Evolutionary conservation across 1,139 yeast species (phyloP).

Genomic region (Geotrichum bryndzae): DNA sequence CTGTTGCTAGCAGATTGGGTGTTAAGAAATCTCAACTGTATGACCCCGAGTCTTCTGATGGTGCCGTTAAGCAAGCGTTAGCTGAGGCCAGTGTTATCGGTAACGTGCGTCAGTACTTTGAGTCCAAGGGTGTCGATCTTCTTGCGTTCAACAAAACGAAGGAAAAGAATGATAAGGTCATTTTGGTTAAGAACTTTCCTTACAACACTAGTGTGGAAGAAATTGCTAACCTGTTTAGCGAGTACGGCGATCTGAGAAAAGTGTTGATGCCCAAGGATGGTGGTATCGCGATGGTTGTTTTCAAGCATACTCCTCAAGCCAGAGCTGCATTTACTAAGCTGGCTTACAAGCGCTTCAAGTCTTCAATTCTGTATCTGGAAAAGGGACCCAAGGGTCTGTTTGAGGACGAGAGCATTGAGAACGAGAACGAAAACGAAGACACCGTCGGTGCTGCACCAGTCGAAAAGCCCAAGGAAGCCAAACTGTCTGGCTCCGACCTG

Average conservation of each 20-base stretch:
- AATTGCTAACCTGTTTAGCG: constrained; percentile 70
- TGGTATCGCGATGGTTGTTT: constrained; percentile 92
- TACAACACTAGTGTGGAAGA: constrained; percentile 78
- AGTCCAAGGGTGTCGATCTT: constrained; percentile 77
- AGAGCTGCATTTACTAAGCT: constrained; percentile 84
- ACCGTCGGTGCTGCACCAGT: constrained; percentile 26
- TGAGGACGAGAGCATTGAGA: constrained; percentile 37
- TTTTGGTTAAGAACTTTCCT: constrained; percentile 85
- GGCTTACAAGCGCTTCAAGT: constrained; percentile 81
- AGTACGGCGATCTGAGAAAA: constrained; percentile 73
- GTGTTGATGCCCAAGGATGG: constrained; percentile 95
- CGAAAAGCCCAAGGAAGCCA: constrained; percentile 35
- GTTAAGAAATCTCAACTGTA: constrained; percentile 74
- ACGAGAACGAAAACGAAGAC: constrained; percentile 40
- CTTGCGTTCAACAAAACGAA: constrained; percentile 56
- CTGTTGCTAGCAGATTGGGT: constrained; percentile 82
- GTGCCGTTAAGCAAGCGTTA: constrained; percentile 95
- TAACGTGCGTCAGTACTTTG: constrained; percentile 82
- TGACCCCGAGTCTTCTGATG: constrained; percentile 78
- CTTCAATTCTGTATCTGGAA: constrained; percentile 79
- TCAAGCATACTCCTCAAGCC: constrained; percentile 75
- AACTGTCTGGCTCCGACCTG: constrained; percentile 25
- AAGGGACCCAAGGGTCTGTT: constrained; percentile 88
- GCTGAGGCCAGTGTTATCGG: constrained; percentile 97
- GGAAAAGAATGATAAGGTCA: constrained; percentile 75